Percentiles rank a stretch among this genome's conserved stretches.
These are phyloP conservation scores for Pichia norvegensis DNA, from an alignment of 1,139 yeast species.

Conservation along the genomic window DNA sequence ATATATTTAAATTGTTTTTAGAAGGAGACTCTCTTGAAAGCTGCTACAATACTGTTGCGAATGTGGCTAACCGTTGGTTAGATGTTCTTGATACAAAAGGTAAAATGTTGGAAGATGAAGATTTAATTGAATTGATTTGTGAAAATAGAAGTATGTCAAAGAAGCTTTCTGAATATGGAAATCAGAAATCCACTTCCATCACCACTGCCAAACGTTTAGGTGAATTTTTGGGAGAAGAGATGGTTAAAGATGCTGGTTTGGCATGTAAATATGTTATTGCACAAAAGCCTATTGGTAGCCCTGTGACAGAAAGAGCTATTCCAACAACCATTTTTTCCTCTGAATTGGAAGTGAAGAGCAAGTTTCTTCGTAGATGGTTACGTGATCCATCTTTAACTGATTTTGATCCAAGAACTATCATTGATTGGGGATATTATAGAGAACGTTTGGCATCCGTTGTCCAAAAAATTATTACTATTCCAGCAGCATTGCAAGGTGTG, in stretches of 20 bases:
- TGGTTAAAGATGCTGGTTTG: conserved; percentile 94
- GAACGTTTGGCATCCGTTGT: conserved; percentile 90
- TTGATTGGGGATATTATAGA: conserved; percentile 91
- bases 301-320: conserved; percentile 92
- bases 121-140: conserved; percentile 87
- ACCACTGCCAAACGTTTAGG: conserved; percentile 92
- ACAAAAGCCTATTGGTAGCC: conserved; percentile 73
- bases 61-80: conserved; percentile 91
- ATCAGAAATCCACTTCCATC: conserved; percentile 88
- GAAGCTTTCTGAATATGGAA: conserved; percentile 79
- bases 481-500: conserved; percentile 89
- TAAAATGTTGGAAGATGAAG: conserved; percentile 83
- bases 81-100: conserved; percentile 90
- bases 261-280: conserved; percentile 94
- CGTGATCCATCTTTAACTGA: conserved; percentile 69
- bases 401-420: conserved; percentile 80
- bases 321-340: conserved; percentile 96
- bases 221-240: conserved; percentile 92
- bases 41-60: conserved; percentile 86
- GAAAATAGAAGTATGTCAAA: conserved; percentile 96
- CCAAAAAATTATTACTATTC: conserved; percentile 91
- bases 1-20: conserved; percentile 82
- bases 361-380: conserved; percentile 79
- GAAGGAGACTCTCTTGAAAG: conserved; percentile 72
- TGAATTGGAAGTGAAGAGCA: conserved; percentile 50